These are phyloP conservation scores for Trichoderma citrinoviride DNA, from an alignment of 2,329 filamentous ascomycete genomes.

Conservation along the genomic window DNA sequence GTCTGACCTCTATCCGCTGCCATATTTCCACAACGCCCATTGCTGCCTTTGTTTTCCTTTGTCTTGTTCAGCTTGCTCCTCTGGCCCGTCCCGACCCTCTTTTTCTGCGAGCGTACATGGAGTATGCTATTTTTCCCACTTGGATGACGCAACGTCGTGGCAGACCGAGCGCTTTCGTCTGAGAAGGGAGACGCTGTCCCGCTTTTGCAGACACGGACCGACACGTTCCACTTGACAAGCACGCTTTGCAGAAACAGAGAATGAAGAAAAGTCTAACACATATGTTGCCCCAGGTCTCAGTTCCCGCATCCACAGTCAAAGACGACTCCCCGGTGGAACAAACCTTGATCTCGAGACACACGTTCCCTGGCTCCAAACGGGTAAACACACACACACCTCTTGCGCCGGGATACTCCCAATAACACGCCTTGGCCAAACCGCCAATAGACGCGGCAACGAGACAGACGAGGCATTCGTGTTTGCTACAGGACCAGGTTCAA, in stretches of 20 bases:
- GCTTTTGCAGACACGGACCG: conserved; percentile 11
- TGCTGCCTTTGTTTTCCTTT: background rate
- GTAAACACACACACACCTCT: background rate
- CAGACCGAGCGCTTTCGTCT: background rate
- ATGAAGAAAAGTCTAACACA: conserved; percentile 18
- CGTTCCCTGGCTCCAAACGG: background rate
- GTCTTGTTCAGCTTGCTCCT: background rate
- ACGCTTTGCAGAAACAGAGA: background rate
- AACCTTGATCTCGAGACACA: background rate
- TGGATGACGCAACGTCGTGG: conserved; percentile 4
- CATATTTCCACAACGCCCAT: background rate
- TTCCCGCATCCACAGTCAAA: conserved; percentile 1
- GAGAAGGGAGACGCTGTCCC: conserved; percentile 10
- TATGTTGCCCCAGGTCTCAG: conserved; percentile 17
- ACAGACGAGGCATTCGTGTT: background rate
- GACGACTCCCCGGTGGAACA: too few relatives aligned
- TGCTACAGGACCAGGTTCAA: background rate
- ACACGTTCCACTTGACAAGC: background rate
- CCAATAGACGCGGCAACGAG: background rate
- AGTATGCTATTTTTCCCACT: too few relatives aligned
- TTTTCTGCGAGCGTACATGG: background rate
- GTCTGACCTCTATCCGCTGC: background rate
- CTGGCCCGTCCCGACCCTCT: background rate
- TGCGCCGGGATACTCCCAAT: background rate
- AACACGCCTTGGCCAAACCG: background rate